Evolutionary conservation across 139 green algal genomes (phyloP), one percentile per base, ranked within the genome.

Genomic region (Coelastrella sp.): DNA sequence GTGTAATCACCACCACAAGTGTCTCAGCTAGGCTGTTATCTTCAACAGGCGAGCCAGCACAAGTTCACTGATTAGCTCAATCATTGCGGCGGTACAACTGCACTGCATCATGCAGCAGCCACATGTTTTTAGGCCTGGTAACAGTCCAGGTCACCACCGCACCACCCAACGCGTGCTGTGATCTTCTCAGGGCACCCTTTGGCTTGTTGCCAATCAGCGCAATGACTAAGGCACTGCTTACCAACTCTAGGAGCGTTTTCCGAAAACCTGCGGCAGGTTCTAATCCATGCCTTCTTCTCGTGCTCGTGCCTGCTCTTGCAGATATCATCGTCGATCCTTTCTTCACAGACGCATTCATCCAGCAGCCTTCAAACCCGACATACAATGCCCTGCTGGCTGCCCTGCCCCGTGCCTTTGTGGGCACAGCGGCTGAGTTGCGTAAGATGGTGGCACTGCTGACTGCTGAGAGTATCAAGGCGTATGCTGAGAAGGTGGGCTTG

Each of bases 291-390:
- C 8, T 6, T n/a, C 68, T 6, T 76, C 16, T 32, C 54, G 54
- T 14, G 7, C 1, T 56, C 23, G 3, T 66, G 78, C 78, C 47
- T 82, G n/a, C 22, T 2, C 5, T 56, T 32, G 22, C 83, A 88
- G 83, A 88, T 68, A 88, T 88, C 83, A 80, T 88, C 22, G 83
- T 88, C 2, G 83, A 88, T 20, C 83, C 83, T 0, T 88, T 88
- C n/a, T 88, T 88, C 66, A 80, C 47, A 14, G 83, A 88, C 22
- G 66, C 83, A 66, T 88, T 88, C 54, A 66, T 80, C 68, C 83
- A 88, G 83, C 83, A 88, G 83, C 83, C 83, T 13, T 80, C 83
- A 2, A 88, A 66, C 10, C 19, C 83, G 5, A 88, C 83, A 0
- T 88, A 73, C 68, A 80, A 59, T 32, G 8, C 32, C 5, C 83